phyloP scores from a whole-genome alignment of 2,329 filamentous ascomycete genomes.

The Septoria petroselini region DNA sequence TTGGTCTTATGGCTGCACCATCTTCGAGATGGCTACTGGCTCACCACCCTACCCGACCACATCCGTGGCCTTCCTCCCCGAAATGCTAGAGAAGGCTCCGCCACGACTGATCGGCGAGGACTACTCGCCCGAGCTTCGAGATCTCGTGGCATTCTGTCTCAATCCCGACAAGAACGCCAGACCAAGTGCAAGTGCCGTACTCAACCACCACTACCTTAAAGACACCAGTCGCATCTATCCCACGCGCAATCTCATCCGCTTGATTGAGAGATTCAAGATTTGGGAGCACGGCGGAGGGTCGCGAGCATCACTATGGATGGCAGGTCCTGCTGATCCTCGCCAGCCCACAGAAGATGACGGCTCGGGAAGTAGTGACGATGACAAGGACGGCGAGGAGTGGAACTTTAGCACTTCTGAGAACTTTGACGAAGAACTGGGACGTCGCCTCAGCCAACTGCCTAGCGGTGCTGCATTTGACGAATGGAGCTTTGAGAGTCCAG shows the following conservation, averaged over 20 bases:
- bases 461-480: conserved; percentile 24
- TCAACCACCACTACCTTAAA: conserved; percentile 66
- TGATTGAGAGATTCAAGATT: conserved; percentile 68
- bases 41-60: conserved; percentile 60
- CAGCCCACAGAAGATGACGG: conserved; percentile 40
- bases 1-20: conserved; percentile 79
- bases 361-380: conserved; percentile 28
- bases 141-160: conserved; percentile 70
- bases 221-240: conserved; percentile 63
- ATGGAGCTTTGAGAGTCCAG: conserved; percentile 24
- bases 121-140: conserved; percentile 66
- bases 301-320: conserved; percentile 62
- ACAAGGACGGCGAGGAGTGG: conserved; percentile 50
- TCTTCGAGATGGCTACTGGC: conserved; percentile 77
- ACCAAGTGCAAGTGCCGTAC: conserved; percentile 66
- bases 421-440: conserved; percentile 49
- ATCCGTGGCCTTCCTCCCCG: conserved; percentile 24
- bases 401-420: conserved; percentile 63
- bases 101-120: conserved; percentile 69
- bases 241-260: conserved; percentile 58
- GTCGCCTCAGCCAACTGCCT: conserved; percentile 37
- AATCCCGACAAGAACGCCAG: conserved; percentile 65
- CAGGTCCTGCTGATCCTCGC: conserved; percentile 44
- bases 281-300: conserved; percentile 75
- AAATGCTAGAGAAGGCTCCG: conserved; percentile 49